Conservation (phyloP, 331 rosid species). For the Spiraea crenata region DNA sequence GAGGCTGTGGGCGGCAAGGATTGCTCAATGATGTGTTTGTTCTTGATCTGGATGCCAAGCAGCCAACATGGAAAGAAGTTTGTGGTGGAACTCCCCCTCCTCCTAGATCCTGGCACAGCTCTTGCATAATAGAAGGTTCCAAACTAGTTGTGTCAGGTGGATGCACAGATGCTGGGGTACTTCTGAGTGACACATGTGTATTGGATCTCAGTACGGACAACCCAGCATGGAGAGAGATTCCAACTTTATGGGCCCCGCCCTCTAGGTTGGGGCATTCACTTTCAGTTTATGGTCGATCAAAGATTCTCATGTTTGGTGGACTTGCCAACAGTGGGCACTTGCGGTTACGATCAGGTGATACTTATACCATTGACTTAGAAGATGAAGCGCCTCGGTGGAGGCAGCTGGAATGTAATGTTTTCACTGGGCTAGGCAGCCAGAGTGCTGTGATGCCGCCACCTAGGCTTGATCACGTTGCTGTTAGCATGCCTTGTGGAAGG, state of each 20-base stretch:
- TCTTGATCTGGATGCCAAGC: slow-evolving; percentile 97
- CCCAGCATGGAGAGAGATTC: slow-evolving; percentile 93
- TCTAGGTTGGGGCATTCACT: slow-evolving; percentile 94
- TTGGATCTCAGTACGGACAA: slow-evolving; percentile 68
- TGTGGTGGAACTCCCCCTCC: slow-evolving; percentile 86
- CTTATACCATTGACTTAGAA: slow-evolving; percentile 81
- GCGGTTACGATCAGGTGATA: slow-evolving; percentile 82
- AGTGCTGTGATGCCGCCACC: slow-evolving; percentile 88
- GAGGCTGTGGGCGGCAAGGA: slow-evolving; percentile 94
- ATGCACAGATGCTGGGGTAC: slow-evolving; percentile 88
- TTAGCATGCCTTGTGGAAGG: slow-evolving; percentile 99
- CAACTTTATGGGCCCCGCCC: slow-evolving; percentile 83
- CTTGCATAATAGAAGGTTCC: slow-evolving; percentile 93
- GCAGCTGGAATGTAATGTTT: slow-evolving; percentile 68
- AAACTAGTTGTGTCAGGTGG: slow-evolving; percentile 96
- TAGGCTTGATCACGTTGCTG: slow-evolving; percentile 91
- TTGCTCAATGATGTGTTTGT: slow-evolving; percentile 89
- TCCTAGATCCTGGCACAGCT: slow-evolving; percentile 98
- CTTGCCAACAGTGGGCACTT: slow-evolving; percentile 95
- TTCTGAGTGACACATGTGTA: slow-evolving; percentile 81
- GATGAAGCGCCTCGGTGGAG: slow-evolving; percentile 85
- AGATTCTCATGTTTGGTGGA: slow-evolving; percentile 95
- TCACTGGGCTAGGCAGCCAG: slow-evolving; percentile 72
- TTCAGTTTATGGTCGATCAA: slow-evolving; percentile 82
- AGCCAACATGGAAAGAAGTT: slow-evolving; percentile 94